Evolutionary conservation across 441 rosid genomes (phyloP).

Genomic region (Geranium incanum): DNA sequence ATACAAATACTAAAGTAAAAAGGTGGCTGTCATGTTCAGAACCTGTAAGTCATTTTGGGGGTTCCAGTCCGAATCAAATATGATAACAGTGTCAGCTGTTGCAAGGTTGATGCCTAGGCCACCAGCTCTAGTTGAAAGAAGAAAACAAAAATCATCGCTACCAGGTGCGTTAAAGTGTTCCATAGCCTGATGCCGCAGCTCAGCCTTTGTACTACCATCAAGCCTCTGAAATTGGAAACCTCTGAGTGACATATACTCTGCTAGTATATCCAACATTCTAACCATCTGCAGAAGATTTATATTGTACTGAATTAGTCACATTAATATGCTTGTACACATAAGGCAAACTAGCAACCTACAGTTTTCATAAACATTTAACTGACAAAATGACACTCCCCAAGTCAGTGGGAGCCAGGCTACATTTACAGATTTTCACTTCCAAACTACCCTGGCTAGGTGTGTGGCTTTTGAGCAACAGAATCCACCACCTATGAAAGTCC

Average conservation of each 20-base stretch:
- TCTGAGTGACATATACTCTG: conserved; percentile 78
- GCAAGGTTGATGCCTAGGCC: conserved; percentile 99
- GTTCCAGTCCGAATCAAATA: conserved; percentile 99
- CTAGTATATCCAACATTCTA: conserved; percentile 92
- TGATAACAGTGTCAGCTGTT: conserved; percentile 96
- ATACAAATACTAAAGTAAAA: neutral
- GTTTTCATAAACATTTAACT: too few species aligned
- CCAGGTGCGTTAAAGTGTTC: conserved; percentile 98
- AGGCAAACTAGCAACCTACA: neutral
- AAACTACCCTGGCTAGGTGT: too few species aligned
- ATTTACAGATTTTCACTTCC: too few species aligned
- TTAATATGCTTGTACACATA: neutral
- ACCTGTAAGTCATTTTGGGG: conserved; percentile 99
- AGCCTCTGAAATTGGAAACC: conserved; percentile 98
- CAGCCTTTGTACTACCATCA: conserved; percentile 99
- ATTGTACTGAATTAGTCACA: neutral
- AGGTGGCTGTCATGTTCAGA: conserved; percentile 10
- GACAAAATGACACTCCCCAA: too few species aligned
- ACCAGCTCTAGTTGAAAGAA: conserved; percentile 98
- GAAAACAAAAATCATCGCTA: conserved; percentile 98
- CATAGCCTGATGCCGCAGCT: conserved; percentile 97
- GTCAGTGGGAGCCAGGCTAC: too few species aligned
- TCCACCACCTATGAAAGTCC: too few species aligned
- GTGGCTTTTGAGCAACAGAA: too few species aligned
- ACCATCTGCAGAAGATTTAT: conserved; percentile 66